Base-by-base conservation (phyloP, 768 basidiomycete species). In the Tephrocybe sp. region DNA sequence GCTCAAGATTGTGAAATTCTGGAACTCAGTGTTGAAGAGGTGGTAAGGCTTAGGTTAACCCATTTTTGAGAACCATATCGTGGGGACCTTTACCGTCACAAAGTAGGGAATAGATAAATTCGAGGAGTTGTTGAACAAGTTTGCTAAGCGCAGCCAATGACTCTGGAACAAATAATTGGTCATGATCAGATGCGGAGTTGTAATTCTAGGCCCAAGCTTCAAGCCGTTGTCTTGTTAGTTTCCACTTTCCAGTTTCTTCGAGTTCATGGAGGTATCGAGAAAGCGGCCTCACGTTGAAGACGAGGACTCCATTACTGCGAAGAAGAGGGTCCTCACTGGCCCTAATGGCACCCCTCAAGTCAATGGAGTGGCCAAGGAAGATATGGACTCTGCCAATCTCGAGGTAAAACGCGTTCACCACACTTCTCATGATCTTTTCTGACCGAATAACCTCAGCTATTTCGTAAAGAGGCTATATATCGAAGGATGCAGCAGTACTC, bases 1-100 rank as follows among this genome's bases (percentile, higher is more conserved):
- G 62, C 62, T 51, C 74, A 81, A 18, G 97, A 99, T 68, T 98
- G 96, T 65, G 93, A 99, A 68, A 80, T 98, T 49, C 61, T 93
- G 15, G 77, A 86, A 51, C 58, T 80, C 62, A 59, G 48, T 10
- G 58, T 61, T 7, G 65, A 65, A 38, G 58, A 60, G 18, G 58
- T 57, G 20, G 64, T 71, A 49, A 65, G 63, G 53, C 58, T 79
- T 58, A 69, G 68, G 48, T 54, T 79, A 36, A 58, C 62, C 26
- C 33, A 45, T 24, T 25, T 55, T 14, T 46, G 41, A 53, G 28
- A 11, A 17, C 4, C 38, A 3, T 36, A 36, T 36, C 7, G 15
- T 8, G 6, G 34, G 4, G 15, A n/a, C 34, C 15, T 10, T 36
- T 12, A 8, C 15, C 15, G 34, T 15, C 6, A 30, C 11, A 5